phyloP scores from a whole-genome alignment of 2,329 filamentous ascomycete genomes.

The Epichloe glyceriae region DNA sequence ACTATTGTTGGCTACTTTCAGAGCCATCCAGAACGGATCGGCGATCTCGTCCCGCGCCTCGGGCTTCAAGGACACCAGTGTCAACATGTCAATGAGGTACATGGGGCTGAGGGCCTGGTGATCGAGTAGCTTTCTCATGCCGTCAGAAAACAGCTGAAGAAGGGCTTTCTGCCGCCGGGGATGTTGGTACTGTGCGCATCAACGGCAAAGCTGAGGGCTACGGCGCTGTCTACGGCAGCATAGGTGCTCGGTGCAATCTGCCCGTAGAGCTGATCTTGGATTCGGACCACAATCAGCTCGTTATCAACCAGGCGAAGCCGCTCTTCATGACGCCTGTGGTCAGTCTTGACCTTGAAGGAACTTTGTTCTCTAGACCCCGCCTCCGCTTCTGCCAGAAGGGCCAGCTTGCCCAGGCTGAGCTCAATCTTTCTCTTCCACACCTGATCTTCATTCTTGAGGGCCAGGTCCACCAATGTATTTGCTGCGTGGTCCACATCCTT shows the following conservation, averaged over 20 bases:
- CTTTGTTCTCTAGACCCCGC: slow-evolving; percentile 10
- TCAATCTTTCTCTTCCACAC: slow-evolving; percentile 92
- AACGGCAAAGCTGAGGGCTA: slow-evolving; percentile 64
- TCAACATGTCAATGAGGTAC: slow-evolving; percentile 62
- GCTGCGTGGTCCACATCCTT: slow-evolving; percentile 63
- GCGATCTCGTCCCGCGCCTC: slow-evolving; percentile 38
- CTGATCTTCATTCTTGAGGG: slow-evolving; percentile 58
- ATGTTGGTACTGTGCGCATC: slow-evolving; percentile 47
- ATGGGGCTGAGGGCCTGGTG: slow-evolving; percentile 58
- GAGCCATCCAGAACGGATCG: slow-evolving; percentile 63
- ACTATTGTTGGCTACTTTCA: slow-evolving; percentile 45
- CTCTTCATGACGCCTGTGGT: slow-evolving; percentile 26
- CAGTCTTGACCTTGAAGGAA: slow-evolving; percentile 24
- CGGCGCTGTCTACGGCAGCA: slow-evolving; percentile 65
- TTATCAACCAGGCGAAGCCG: slow-evolving; percentile 43
- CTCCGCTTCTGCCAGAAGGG: slow-evolving; percentile 50
- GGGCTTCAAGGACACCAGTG: slow-evolving; percentile 46
- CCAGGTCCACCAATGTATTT: slow-evolving; percentile 55
- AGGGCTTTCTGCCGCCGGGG: slow-evolving; percentile 49
- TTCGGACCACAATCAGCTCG: slow-evolving; percentile 54
- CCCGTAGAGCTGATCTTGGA: slow-evolving; percentile 70
- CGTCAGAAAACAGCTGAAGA: slow-evolving; percentile 57
- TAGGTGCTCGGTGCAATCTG: slow-evolving; percentile 55
- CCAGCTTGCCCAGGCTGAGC: slow-evolving; percentile 76
- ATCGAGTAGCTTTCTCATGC: slow-evolving; percentile 55